Percentiles rank a stretch among this genome's conserved stretches.
Conservation (phyloP, 768 basidiomycete genomes). For the Naganishia vishniacii region DNA sequence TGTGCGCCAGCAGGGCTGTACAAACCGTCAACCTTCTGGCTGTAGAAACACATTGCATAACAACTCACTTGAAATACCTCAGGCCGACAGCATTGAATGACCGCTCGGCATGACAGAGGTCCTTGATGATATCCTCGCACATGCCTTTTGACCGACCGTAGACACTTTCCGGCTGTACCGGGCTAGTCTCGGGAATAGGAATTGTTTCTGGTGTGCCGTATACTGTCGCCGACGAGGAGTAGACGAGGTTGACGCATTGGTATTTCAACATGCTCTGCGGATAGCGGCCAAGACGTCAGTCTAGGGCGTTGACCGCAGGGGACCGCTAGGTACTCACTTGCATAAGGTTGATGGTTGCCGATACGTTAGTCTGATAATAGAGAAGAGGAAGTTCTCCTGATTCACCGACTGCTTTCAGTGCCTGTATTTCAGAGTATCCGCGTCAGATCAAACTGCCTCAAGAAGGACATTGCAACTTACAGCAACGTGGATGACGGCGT, state of each 20-base stretch:
- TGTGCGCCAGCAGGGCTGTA: slow-evolving; percentile 93
- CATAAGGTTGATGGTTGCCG: slow-evolving; percentile 76
- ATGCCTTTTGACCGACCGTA: slow-evolving; percentile 97
- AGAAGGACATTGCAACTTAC: slow-evolving; percentile 53
- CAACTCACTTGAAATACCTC: slow-evolving; percentile 79
- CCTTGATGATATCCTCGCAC: slow-evolving; percentile 81
- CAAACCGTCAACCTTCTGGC: slow-evolving; percentile 3
- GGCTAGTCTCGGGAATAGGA: slow-evolving; percentile 88
- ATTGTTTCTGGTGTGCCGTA: slow-evolving; percentile 88
- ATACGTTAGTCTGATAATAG: slow-evolving; percentile 92
- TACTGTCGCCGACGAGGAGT: slow-evolving; percentile 96
- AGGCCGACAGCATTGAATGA: slow-evolving; percentile 63
- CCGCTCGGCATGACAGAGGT: slow-evolving; percentile 66
- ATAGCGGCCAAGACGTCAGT: neutral
- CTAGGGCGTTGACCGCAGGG: neutral
- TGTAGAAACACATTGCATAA: too few species aligned
- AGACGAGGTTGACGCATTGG: slow-evolving; percentile 80
- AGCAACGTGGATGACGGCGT: slow-evolving; percentile 94
- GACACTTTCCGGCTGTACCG: slow-evolving; percentile 78
- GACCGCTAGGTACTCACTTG: slow-evolving; percentile 44
- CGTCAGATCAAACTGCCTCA: neutral
- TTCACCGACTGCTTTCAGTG: slow-evolving; percentile 96
- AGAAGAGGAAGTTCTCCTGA: slow-evolving; percentile 84
- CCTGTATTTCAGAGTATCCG: slow-evolving; percentile 53
- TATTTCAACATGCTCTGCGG: slow-evolving; percentile 73